Evolutionary conservation across 345 rosid species (phyloP).

Genomic region (Gossypium anomalum): DNA sequence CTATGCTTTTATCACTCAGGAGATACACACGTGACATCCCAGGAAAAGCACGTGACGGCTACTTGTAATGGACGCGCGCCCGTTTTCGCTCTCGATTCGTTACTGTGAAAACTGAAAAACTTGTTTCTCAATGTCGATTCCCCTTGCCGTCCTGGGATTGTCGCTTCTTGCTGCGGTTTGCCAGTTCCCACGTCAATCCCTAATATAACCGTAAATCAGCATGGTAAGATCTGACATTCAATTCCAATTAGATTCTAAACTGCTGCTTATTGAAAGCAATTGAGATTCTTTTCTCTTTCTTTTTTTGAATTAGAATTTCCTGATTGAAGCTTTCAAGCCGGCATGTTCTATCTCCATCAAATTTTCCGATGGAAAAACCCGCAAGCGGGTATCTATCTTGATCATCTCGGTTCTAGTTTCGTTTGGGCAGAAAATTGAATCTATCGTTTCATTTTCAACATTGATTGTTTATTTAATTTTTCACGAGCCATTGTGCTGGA

Average conservation of each 20-base stretch:
- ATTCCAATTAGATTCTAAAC: background rate
- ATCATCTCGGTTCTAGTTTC: background rate
- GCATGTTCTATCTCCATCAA: constrained; percentile 68
- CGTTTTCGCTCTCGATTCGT: no score
- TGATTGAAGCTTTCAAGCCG: constrained; percentile 95
- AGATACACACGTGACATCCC: no score
- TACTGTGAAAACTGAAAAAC: no score
- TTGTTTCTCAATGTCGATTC: no score
- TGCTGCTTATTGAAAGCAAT: constrained; percentile 3
- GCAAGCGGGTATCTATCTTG: constrained; percentile 59
- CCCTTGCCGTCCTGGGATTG: no score
- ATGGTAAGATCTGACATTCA: constrained; percentile 12
- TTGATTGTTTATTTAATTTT: background rate
- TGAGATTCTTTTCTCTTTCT: background rate
- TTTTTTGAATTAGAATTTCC: constrained; percentile 51
- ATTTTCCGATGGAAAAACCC: constrained; percentile 70
- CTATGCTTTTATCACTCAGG: no score
- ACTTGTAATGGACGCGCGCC: no score
- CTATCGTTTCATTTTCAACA: background rate
- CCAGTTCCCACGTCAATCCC: no score
- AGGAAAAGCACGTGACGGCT: no score
- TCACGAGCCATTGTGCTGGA: background rate
- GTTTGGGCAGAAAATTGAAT: background rate
- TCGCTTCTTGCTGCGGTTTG: no score
- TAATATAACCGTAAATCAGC: background rate